Conservation (phyloP, 2,329 filamentous ascomycete genomes). For the Colletotrichum graminicola region DNA sequence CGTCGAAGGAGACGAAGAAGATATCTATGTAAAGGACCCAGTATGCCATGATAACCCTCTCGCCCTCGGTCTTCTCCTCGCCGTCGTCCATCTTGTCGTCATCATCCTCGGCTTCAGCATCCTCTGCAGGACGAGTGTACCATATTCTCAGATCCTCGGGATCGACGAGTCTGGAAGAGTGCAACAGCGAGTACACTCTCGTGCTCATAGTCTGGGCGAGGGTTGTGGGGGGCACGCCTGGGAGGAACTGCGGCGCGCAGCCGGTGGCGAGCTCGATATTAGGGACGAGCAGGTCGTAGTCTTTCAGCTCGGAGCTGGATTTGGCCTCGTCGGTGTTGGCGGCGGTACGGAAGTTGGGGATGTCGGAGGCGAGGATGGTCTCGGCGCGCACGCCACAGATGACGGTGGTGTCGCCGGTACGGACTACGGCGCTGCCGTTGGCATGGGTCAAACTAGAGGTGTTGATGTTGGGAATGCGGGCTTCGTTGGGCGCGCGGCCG, state of each 20-base stretch:
- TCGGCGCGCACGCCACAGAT: slow-evolving; percentile 94
- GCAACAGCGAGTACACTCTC: slow-evolving; percentile 80
- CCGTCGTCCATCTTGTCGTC: slow-evolving; percentile 52
- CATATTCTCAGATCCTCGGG: slow-evolving; percentile 79
- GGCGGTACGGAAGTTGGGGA: slow-evolving; percentile 72
- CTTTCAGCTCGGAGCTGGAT: slow-evolving; percentile 62
- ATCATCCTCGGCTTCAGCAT: slow-evolving; percentile 56
- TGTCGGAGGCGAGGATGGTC: slow-evolving; percentile 80
- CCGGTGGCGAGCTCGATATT: slow-evolving; percentile 95
- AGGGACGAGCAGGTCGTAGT: slow-evolving; percentile 84
- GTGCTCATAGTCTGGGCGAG: slow-evolving; percentile 89
- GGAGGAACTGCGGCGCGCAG: slow-evolving; percentile 86
- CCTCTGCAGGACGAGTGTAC: slow-evolving; percentile 66
- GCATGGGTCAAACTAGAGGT: slow-evolving; percentile 88
- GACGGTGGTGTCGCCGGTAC: slow-evolving; percentile 91
- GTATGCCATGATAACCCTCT: slow-evolving; percentile 77
- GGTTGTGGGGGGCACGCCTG: slow-evolving; percentile 82
- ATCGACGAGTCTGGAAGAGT: slow-evolving; percentile 76
- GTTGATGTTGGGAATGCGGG: slow-evolving; percentile 81
- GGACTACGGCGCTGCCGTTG: slow-evolving; percentile 89
- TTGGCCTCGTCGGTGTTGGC: slow-evolving; percentile 45
- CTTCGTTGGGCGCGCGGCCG: slow-evolving; percentile 77
- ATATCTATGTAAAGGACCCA: slow-evolving; percentile 97
- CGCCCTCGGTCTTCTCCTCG: slow-evolving; percentile 45
- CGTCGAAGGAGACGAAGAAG: slow-evolving; percentile 93